Evolutionary conservation across 371 early-diverging fungal species (phyloP).

Genomic region (Mucor indicus): DNA sequence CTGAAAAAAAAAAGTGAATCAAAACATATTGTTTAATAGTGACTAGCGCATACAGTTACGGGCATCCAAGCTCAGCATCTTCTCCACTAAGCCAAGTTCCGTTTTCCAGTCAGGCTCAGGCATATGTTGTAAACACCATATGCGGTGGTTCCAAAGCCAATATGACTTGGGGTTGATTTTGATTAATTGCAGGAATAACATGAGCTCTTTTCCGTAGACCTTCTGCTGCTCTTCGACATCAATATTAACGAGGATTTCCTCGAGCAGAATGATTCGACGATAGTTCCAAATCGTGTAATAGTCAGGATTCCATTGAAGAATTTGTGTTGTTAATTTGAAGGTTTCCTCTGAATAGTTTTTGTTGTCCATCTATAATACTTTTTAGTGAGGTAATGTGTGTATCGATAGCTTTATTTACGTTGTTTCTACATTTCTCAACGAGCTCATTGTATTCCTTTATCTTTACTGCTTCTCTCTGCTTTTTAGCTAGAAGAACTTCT

Average conservation of each 20-base stretch:
- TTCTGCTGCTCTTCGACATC: slow-evolving; percentile 27
- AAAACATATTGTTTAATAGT: background rate
- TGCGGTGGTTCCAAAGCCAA: slow-evolving; percentile 94
- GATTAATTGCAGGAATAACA: slow-evolving; percentile 62
- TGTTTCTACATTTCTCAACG: slow-evolving; percentile 37
- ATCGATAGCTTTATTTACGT: background rate
- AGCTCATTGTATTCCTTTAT: slow-evolving; percentile 49
- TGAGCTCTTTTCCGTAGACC: slow-evolving; percentile 55
- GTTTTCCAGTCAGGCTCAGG: slow-evolving; percentile 74
- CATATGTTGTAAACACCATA: slow-evolving; percentile 81
- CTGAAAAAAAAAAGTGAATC: slow-evolving; percentile 30
- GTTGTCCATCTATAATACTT: slow-evolving; percentile 20
- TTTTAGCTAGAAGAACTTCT: slow-evolving; percentile 31
- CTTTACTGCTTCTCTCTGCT: slow-evolving; percentile 43
- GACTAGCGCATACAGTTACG: slow-evolving; percentile 78
- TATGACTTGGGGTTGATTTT: slow-evolving; percentile 83
- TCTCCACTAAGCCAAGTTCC: slow-evolving; percentile 74
- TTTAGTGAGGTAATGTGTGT: background rate
- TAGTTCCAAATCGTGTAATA: slow-evolving; percentile 91
- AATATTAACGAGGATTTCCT: slow-evolving; percentile 30
- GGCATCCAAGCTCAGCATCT: slow-evolving; percentile 81
- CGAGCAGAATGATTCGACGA: slow-evolving; percentile 65
- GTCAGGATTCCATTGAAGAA: slow-evolving; percentile 84
- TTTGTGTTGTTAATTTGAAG: slow-evolving; percentile 61
- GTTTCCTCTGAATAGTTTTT: slow-evolving; percentile 48